phyloP scores from a whole-genome alignment of 176 grass and related monocot species.

The Aegilops speltoides region DNA sequence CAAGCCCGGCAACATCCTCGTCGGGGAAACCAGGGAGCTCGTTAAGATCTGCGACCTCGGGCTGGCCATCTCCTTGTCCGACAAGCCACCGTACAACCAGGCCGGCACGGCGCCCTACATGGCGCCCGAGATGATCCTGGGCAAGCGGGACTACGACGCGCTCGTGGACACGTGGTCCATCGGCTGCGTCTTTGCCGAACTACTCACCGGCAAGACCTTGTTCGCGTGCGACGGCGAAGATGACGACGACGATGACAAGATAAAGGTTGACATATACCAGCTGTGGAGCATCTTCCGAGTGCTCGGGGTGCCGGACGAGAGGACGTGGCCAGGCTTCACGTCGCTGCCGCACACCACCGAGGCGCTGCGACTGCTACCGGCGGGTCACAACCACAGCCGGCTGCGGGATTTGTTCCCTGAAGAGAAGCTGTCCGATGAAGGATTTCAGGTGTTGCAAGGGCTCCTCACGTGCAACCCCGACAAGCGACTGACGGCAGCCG shows the following conservation, averaged over 20 bases:
- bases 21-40: neutral
- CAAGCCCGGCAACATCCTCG: neutral
- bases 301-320: neutral
- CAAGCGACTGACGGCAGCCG: conserved; percentile 3
- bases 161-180: conserved; percentile 1
- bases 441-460: neutral
- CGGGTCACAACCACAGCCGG: neutral
- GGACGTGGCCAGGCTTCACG: neutral
- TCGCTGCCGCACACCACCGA: neutral
- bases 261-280: neutral
- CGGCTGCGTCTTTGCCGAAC: neutral
- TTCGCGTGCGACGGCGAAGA: neutral
- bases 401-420: conserved; percentile 8
- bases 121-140: neutral
- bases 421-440: neutral
- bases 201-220: neutral
- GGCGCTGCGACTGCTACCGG: neutral
- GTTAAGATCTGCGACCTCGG: neutral
- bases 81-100: neutral
- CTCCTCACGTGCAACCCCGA: neutral
- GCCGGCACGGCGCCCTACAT: neutral
- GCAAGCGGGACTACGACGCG: neutral
- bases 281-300: neutral
- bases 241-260: neutral
- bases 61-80: neutral